Conservation (phyloP, 805 yeast genomes). For the Kuraishia floccosa region DNA sequence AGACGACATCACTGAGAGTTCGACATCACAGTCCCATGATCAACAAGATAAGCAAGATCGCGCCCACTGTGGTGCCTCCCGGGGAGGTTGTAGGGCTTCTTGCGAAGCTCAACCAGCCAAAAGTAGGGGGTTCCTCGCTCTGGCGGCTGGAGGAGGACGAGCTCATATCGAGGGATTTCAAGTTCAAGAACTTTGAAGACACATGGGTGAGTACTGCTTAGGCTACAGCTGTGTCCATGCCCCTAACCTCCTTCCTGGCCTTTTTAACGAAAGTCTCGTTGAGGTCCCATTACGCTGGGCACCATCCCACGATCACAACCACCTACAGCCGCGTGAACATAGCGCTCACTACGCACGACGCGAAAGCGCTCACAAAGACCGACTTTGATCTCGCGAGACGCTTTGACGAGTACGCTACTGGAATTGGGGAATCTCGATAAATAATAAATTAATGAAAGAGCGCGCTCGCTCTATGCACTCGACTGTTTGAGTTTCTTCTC, state of each 20-base stretch:
- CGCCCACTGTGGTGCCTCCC: not conserved
- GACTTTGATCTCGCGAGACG: constrained; percentile 49
- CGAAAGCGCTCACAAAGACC: constrained; percentile 34
- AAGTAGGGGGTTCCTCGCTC: not conserved
- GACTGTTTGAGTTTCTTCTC: constrained; percentile 53
- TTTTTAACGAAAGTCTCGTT: constrained; percentile 48
- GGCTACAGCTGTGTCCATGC: not conserved
- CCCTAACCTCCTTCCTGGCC: constrained; percentile 12
- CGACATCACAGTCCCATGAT: too few relatives aligned
- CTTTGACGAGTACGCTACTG: constrained; percentile 22
- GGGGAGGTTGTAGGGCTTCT: not conserved
- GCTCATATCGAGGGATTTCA: constrained; percentile 21
- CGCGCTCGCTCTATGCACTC: too few relatives aligned
- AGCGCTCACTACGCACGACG: constrained; percentile 56
- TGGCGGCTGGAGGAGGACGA: not conserved
- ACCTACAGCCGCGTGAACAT: constrained; percentile 48
- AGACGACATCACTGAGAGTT: too few relatives aligned
- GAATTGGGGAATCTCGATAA: constrained; percentile 1
- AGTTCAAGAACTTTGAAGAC: constrained; percentile 39
- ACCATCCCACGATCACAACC: constrained; percentile 62
- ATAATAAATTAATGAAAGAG: constrained; percentile 7
- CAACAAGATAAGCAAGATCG: constrained; percentile 20
- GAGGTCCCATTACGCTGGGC: constrained; percentile 46
- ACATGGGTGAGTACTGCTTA: constrained; percentile 53
- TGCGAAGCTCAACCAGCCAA: not conserved